Conservation (phyloP, 2,329 filamentous ascomycete species). For the Chaetomium globosum region DNA sequence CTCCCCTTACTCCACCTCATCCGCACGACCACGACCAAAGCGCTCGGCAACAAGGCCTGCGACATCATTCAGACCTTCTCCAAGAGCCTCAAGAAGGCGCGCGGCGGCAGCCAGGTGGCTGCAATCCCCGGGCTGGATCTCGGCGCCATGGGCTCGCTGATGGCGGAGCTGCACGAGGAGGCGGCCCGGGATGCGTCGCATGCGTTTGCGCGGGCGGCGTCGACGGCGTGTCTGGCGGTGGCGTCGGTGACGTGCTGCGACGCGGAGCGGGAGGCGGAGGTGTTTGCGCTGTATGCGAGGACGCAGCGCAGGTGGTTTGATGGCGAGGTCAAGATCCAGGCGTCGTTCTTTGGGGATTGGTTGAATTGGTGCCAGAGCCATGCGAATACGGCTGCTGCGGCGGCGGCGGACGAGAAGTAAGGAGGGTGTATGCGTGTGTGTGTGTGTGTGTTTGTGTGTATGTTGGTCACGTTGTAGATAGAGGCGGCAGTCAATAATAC, state of each 20-base stretch:
- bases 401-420: slow-evolving; percentile 19
- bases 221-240: slow-evolving; percentile 69
- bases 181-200: slow-evolving; percentile 65
- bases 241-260: slow-evolving; percentile 61
- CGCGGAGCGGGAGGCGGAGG: slow-evolving; percentile 56
- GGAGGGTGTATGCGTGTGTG: slow-evolving; percentile 18
- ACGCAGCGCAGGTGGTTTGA: slow-evolving; percentile 63
- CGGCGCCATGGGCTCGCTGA: slow-evolving; percentile 56
- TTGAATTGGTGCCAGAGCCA: slow-evolving; percentile 64
- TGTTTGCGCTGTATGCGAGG: slow-evolving; percentile 66
- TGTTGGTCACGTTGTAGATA: slow-evolving; percentile 1
- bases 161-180: slow-evolving; percentile 70
- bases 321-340: slow-evolving; percentile 62
- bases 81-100: slow-evolving; percentile 64
- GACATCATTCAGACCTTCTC: slow-evolving; percentile 74
- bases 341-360: slow-evolving; percentile 71
- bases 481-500: slow-evolving; percentile 2
- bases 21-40: slow-evolving; percentile 74
- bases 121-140: slow-evolving; percentile 46
- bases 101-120: slow-evolving; percentile 48
- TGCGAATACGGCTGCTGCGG: slow-evolving; percentile 28
- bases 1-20: slow-evolving; percentile 76
- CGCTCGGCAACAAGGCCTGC: slow-evolving; percentile 72
- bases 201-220: slow-evolving; percentile 73
- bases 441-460: background rate